A percentile compares a stretch with the other conserved stretches of the same genome.
phyloP scores from a whole-genome alignment of 768 basidiomycete species.

The Kwoniella bestiolae region DNA sequence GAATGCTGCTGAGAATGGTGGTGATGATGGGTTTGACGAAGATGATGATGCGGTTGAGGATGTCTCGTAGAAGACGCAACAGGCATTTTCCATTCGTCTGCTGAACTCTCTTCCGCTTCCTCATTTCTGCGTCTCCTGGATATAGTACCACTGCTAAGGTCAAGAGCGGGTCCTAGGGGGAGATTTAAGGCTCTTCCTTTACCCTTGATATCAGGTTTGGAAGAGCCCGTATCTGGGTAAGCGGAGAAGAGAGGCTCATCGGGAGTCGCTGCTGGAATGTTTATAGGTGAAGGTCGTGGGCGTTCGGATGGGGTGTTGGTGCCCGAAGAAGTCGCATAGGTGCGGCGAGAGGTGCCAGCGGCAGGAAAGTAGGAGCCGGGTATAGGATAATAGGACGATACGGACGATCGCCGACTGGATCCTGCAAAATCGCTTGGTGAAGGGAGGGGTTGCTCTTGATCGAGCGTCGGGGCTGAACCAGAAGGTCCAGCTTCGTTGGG shows the following conservation, averaged over 20 bases:
- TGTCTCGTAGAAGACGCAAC: slow-evolving; percentile 7
- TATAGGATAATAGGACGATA: slow-evolving; percentile 22
- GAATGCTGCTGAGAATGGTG: neutral
- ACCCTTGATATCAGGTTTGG: slow-evolving; percentile 25
- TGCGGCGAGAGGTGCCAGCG: neutral
- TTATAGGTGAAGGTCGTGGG: slow-evolving; percentile 33
- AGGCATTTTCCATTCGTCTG: slow-evolving; percentile 19
- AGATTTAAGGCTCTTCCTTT: slow-evolving; percentile 34
- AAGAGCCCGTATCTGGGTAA: slow-evolving; percentile 39
- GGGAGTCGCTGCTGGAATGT: slow-evolving; percentile 36
- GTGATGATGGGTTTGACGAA: neutral
- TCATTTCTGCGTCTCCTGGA: slow-evolving; percentile 3
- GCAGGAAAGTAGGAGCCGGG: slow-evolving; percentile 45
- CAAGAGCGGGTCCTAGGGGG: slow-evolving; percentile 21
- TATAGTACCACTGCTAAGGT: neutral
- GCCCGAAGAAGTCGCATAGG: slow-evolving; percentile 24
- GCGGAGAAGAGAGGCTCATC: slow-evolving; percentile 50
- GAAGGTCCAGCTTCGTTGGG: slow-evolving; percentile 30
- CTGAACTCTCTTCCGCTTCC: slow-evolving; percentile 21
- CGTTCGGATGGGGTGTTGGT: slow-evolving; percentile 30
- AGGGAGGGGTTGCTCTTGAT: neutral
- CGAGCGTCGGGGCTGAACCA: slow-evolving; percentile 2
- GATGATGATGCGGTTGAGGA: slow-evolving; percentile 3
- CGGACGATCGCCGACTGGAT: slow-evolving; percentile 28
- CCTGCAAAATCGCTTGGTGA: slow-evolving; percentile 9